A percentile compares a stretch with the other conserved stretches of the same genome.
phyloP scores from a whole-genome alignment of 768 basidiomycete genomes.

The Rhizopogon sp. region DNA sequence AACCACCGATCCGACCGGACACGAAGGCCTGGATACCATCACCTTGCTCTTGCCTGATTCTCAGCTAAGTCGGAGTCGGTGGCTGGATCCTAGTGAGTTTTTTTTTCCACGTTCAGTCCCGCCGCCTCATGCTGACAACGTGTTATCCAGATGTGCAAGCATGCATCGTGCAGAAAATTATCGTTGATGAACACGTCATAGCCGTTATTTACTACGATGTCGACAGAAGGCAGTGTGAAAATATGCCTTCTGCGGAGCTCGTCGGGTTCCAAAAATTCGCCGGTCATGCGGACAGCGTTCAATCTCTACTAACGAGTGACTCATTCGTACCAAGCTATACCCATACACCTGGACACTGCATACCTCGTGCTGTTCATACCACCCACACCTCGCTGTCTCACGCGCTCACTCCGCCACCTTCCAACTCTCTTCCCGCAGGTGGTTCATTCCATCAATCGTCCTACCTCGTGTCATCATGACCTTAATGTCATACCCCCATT shows the following conservation, averaged over 20 bases:
- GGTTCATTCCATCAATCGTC: slow-evolving; percentile 22
- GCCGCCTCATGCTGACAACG: slow-evolving; percentile 24
- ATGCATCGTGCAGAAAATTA: slow-evolving; percentile 64
- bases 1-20: slow-evolving; percentile 42
- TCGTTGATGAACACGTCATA: slow-evolving; percentile 57
- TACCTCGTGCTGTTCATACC: slow-evolving; percentile 27
- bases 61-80: slow-evolving; percentile 57
- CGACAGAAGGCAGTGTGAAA: slow-evolving; percentile 47
- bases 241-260: slow-evolving; percentile 58
- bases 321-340: slow-evolving; percentile 26
- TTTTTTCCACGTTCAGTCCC: slow-evolving; percentile 13
- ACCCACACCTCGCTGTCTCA: slow-evolving; percentile 38
- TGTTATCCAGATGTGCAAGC: slow-evolving; percentile 11
- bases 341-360: slow-evolving; percentile 29
- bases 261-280: slow-evolving; percentile 43
- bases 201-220: slow-evolving; percentile 66
- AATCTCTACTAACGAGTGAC: slow-evolving; percentile 21
- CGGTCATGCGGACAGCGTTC: slow-evolving; percentile 24
- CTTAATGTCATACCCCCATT: slow-evolving; percentile 18
- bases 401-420: slow-evolving; percentile 35
- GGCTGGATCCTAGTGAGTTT: slow-evolving; percentile 63
- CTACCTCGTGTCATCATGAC: slow-evolving; percentile 31
- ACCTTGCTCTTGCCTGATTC: slow-evolving; percentile 66
- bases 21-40: slow-evolving; percentile 41
- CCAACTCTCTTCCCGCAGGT: slow-evolving; percentile 16